phyloP scores from a whole-genome alignment of 2,329 filamentous ascomycete genomes.

The Fusarium globosum region DNA sequence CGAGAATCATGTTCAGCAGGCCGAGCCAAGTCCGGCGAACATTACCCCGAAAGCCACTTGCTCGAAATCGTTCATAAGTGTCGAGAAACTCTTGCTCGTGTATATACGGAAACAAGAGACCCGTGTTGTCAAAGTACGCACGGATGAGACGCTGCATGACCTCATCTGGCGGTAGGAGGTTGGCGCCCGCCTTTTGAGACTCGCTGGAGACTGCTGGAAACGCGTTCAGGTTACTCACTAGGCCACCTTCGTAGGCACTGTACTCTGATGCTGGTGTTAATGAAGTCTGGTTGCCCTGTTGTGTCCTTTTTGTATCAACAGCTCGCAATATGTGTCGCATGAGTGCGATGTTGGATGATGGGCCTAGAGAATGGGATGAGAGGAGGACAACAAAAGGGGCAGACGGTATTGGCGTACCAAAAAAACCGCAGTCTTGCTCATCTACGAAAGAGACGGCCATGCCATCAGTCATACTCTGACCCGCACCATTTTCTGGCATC shows the following conservation, averaged over 20 bases:
- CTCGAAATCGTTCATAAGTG: slow-evolving; percentile 30
- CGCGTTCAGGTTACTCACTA: not conserved
- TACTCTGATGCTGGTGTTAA: not conserved
- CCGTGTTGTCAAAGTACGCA: slow-evolving; percentile 45
- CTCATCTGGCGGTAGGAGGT: slow-evolving; percentile 31
- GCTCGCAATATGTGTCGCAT: slow-evolving; percentile 1
- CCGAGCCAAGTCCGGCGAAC: slow-evolving; percentile 62
- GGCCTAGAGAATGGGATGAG: not conserved
- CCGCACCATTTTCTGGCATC: rapidly evolving
- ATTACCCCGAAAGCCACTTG: slow-evolving; percentile 41
- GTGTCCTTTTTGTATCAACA: not conserved
- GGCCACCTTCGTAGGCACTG: not conserved
- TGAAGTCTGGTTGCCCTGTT: not conserved
- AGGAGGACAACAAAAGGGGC: rapidly evolving
- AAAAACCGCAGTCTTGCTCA: slow-evolving; percentile 12
- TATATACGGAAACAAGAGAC: slow-evolving; percentile 47
- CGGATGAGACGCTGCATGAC: slow-evolving; percentile 36
- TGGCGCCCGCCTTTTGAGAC: not conserved
- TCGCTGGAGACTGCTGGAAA: not conserved
- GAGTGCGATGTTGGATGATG: slow-evolving; percentile 5
- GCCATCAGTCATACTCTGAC: not conserved
- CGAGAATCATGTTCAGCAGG: slow-evolving; percentile 61
- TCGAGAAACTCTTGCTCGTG: slow-evolving; percentile 43
- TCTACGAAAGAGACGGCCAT: slow-evolving; percentile 10
- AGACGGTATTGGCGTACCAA: not conserved